Conservation (phyloP, 75 land plant genomes). For the Picea sitchensis region DNA sequence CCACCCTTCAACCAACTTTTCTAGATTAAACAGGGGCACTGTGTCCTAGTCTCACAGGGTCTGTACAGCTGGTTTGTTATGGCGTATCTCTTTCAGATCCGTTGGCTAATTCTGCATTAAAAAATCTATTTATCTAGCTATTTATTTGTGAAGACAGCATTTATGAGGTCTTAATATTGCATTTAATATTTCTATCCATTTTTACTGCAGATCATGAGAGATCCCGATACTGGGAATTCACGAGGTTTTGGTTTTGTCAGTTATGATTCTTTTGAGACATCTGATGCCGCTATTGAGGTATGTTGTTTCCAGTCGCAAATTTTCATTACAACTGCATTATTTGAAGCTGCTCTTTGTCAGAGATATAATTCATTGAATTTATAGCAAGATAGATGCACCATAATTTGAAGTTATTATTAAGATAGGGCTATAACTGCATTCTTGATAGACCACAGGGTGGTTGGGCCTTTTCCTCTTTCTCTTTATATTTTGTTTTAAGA, state of each 20-base stretch:
- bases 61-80: no score
- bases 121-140: neutral
- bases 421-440: no score
- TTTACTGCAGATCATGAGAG: slow-evolving; percentile 92
- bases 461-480: no score
- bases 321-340: neutral
- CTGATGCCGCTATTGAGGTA: slow-evolving; percentile 99
- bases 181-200: neutral
- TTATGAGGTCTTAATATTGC: neutral
- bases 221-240: slow-evolving; percentile 96
- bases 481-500: no score
- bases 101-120: no score
- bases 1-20: no score
- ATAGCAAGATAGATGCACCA: neutral
- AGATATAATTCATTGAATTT: neutral
- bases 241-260: slow-evolving; percentile 98
- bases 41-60: no score
- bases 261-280: slow-evolving; percentile 98
- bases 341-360: neutral
- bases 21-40: no score
- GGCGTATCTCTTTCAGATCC: no score
- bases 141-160: neutral
- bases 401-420: neutral
- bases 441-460: no score
- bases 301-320: neutral